Evolutionary conservation across 352 stramenopile species (phyloP).

Genomic region (Globisporangium nodosum): DNA sequence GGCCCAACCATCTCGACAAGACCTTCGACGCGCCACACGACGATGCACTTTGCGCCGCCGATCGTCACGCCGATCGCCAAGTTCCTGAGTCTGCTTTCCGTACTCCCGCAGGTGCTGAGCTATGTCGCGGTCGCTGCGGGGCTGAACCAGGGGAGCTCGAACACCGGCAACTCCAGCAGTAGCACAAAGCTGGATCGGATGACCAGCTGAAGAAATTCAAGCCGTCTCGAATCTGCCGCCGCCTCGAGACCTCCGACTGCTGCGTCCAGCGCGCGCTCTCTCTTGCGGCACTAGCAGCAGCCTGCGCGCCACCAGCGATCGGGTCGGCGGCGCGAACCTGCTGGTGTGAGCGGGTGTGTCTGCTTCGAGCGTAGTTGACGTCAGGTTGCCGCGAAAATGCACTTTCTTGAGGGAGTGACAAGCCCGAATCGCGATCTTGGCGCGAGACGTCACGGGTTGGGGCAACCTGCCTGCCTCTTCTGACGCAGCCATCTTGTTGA

Average conservation of each 20-base stretch:
- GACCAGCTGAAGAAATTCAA: background rate
- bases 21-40: background rate
- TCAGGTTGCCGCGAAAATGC: no score
- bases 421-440: no score
- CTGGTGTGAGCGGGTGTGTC: no score
- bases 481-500: no score
- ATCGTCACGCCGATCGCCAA: conserved; percentile 3
- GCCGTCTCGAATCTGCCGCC: background rate
- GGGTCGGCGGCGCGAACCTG: no score
- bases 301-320: no score
- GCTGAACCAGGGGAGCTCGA: background rate
- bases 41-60: conserved; percentile 8
- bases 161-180: background rate
- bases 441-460: no score
- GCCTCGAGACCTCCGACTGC: no score
- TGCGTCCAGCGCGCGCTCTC: background rate
- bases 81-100: background rate
- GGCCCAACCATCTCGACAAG: background rate
- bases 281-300: background rate
- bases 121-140: background rate
- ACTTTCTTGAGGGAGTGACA: no score
- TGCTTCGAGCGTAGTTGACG: no score
- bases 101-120: background rate
- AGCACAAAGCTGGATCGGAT: no score
- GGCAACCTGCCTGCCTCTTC: no score